Percentiles rank a stretch among this genome's conserved stretches.
Conservation (phyloP, 2,329 filamentous ascomycete genomes). For the Lizonia empirigonia region DNA sequence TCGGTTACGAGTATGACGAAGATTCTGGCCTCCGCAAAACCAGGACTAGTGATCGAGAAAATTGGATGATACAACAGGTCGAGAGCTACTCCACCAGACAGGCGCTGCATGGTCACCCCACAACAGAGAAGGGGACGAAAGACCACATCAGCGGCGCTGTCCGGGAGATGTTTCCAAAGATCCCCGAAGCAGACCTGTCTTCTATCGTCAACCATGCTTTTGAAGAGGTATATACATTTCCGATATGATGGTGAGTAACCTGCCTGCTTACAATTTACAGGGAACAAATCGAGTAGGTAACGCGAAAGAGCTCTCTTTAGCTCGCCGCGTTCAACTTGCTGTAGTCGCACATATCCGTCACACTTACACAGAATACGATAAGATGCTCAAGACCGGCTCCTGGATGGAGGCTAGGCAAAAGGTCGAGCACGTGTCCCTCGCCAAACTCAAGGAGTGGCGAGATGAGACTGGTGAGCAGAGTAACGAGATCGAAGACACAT, state of each 20-base stretch:
- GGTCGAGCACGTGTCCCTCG: constrained; percentile 61
- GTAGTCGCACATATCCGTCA: constrained; percentile 68
- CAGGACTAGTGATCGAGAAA: constrained; percentile 27
- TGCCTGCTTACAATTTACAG: constrained; percentile 39
- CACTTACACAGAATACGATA: constrained; percentile 66
- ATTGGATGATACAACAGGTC: constrained; percentile 44
- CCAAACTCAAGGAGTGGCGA: constrained; percentile 66
- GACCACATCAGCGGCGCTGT: constrained; percentile 64
- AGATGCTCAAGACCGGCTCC: constrained; percentile 57
- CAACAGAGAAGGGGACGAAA: constrained; percentile 53
- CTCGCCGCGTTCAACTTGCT: constrained; percentile 65
- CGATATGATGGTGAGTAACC: neutral
- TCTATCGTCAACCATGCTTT: constrained; percentile 66
- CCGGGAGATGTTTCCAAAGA: constrained; percentile 67
- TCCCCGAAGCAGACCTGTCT: constrained; percentile 62
- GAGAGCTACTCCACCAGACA: constrained; percentile 41
- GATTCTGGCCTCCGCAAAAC: constrained; percentile 29
- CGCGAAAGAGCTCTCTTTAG: constrained; percentile 58
- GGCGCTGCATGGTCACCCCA: constrained; percentile 32
- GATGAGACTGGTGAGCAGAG: constrained; percentile 60
- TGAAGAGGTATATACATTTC: constrained; percentile 54
- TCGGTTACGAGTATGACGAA: constrained; percentile 45
- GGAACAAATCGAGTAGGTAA: constrained; percentile 64
- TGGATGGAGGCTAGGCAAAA: constrained; percentile 61
- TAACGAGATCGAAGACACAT: constrained; percentile 64